Evolutionary conservation across 805 yeast genomes (phyloP).

Genomic region (Cyberlindnera sargentensis): DNA sequence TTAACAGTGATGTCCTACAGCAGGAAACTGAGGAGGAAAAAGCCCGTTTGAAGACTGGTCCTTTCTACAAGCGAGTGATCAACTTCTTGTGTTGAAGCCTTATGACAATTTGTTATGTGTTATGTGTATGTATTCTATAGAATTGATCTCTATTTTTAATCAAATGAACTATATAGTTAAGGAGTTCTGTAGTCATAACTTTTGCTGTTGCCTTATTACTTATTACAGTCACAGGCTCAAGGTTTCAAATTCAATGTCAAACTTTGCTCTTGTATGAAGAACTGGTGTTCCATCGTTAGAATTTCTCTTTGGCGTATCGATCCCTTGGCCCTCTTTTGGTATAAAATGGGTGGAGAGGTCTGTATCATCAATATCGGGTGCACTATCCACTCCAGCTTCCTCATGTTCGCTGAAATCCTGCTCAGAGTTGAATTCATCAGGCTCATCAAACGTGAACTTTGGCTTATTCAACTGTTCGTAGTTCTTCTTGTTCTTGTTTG

Average conservation of each 20-base stretch:
- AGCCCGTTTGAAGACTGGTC: constrained; percentile 11
- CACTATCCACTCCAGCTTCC: constrained; percentile 19
- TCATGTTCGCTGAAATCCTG: constrained; percentile 15
- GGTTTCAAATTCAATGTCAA: constrained; percentile 7
- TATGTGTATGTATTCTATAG: no score
- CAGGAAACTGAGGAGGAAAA: constrained; percentile 32
- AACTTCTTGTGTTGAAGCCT: constrained; percentile 1
- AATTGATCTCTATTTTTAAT: no score
- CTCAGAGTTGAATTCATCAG: constrained; percentile 15
- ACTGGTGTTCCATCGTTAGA: constrained; percentile 13
- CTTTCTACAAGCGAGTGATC: constrained; percentile 2
- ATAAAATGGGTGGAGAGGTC: constrained; percentile 20
- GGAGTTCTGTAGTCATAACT: neutral
- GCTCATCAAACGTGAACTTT: constrained; percentile 20
- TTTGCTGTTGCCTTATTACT: neutral
- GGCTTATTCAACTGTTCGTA: constrained; percentile 26
- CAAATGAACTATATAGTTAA: no score
- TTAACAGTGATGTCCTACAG: constrained; percentile 29
- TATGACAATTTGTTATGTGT: no score
- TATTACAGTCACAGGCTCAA: constrained; percentile 1
- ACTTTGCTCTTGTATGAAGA: constrained; percentile 8
- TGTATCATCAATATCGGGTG: constrained; percentile 23
- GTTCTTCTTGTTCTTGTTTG: constrained; percentile 47
- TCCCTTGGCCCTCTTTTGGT: constrained; percentile 22
- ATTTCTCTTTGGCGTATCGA: constrained; percentile 16